Evolutionary conservation across 1,139 yeast genomes (phyloP).

Genomic region (Yamadazyma sp.): DNA sequence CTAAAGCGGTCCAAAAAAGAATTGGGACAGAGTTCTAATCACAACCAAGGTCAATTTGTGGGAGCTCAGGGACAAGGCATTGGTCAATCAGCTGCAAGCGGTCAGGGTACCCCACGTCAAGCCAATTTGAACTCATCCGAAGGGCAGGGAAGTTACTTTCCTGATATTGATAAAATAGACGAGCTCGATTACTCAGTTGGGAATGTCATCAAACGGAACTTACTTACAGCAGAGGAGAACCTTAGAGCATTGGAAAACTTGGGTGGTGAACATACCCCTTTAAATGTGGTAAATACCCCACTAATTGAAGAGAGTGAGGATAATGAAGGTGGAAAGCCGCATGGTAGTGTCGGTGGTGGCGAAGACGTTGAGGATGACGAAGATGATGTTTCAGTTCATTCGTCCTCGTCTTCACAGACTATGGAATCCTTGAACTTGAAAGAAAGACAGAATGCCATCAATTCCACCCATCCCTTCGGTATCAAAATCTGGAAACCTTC

Average conservation of each 20-base stretch:
- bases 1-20: slow-evolving; percentile 21
- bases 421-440: slow-evolving; percentile 84
- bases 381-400: slow-evolving; percentile 23
- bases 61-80: slow-evolving; percentile 5
- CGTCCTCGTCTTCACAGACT: slow-evolving; percentile 52
- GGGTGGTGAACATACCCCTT: slow-evolving; percentile 14
- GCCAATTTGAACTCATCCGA: neutral
- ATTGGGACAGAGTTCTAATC: neutral
- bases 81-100: neutral
- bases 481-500: slow-evolving; percentile 99
- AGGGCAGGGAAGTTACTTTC: slow-evolving; percentile 10
- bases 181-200: slow-evolving; percentile 13
- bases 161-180: slow-evolving; percentile 11
- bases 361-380: slow-evolving; percentile 12
- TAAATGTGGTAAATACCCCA: slow-evolving; percentile 15
- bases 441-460: slow-evolving; percentile 94
- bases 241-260: slow-evolving; percentile 19
- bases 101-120: neutral
- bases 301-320: slow-evolving; percentile 18
- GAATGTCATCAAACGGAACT: slow-evolving; percentile 17
- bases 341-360: neutral
- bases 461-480: slow-evolving; percentile 96
- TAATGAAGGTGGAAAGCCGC: no score
- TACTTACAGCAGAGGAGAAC: slow-evolving; percentile 23
- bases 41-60: neutral